These are phyloP conservation scores for Ustilago nuda DNA, from an alignment of 1,284 basidiomycete genomes.

Conservation along the genomic window DNA sequence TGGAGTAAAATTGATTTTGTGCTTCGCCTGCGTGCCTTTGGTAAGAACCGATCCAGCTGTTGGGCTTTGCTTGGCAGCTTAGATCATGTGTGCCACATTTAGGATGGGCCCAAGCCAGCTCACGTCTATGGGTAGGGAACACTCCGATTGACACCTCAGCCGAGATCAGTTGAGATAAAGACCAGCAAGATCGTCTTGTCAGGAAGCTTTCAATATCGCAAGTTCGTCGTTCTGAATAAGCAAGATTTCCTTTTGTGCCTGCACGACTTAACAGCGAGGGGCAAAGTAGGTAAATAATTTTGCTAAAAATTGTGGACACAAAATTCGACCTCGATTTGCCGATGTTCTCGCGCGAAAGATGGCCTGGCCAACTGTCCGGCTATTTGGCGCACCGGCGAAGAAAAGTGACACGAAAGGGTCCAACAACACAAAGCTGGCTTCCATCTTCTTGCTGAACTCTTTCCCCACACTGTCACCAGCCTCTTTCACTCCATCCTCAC, in stretches of 20 bases:
- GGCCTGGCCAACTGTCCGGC: neutral
- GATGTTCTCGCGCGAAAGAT: slow-evolving; percentile 13
- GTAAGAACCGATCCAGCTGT: slow-evolving; percentile 30
- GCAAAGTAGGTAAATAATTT: neutral
- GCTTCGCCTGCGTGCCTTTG: slow-evolving; percentile 19
- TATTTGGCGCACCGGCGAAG: slow-evolving; percentile 4
- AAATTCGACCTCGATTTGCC: slow-evolving; percentile 3
- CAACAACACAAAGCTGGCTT: slow-evolving; percentile 9
- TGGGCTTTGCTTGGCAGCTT: slow-evolving; percentile 13
- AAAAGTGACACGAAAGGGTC: slow-evolving; percentile 9
- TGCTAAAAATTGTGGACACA: neutral
- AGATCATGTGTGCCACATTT: neutral
- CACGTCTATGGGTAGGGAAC: neutral
- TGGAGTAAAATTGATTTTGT: slow-evolving; percentile 23
- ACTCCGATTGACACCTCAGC: neutral
- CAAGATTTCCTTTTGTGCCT: no score
- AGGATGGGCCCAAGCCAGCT: neutral
- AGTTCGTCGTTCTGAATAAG: no score
- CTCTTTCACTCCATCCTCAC: neutral
- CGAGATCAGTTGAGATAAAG: neutral
- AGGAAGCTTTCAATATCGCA: neutral
- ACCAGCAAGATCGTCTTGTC: neutral
- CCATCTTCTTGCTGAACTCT: neutral
- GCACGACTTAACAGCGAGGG: neutral
- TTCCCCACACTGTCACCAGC: neutral